Base-by-base conservation (phyloP, 345 rosid genomes). In the Gossypium anomalum region DNA sequence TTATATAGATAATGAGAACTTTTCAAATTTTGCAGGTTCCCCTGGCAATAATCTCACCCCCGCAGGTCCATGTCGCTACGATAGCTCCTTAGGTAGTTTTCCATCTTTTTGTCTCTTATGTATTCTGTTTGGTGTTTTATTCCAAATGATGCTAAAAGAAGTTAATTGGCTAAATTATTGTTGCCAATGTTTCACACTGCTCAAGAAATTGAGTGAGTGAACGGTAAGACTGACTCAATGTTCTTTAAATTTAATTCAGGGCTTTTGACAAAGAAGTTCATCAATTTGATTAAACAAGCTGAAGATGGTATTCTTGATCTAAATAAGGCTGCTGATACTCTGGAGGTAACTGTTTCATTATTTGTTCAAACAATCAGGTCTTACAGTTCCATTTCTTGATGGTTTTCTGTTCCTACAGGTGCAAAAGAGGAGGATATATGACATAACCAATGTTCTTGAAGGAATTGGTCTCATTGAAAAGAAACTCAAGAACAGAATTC, bases 401-500 rank as follows among this genome's bases (percentile, higher is more conserved):
- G 77, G 69, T 76, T 69, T 78, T 68, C 75, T 75, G 45, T 65
- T 64, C 25, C 65, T 49, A 25, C 83, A 94, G 98, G 99, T 95
- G 76, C 98, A 95, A 91, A 95, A 95, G 83, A 87, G 99, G 81
- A 86, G 99, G 77, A 91, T 95, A 82, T 95, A 95, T 75, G 99
- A 95, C 81, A 95, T 95, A 77, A 95, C 98, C 79, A 95, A 93
- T 88, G 99, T 95, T 73, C 85, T 95, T 61, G 99, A 93, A 90
- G 99, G 99, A 72, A 93, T 93, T 87, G 98, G 98, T 83, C 92
- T 95, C 47, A 95, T 95, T 76, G 98, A 95, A 85, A 95, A 95
- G 91, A 92, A 92, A 79, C 90, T 91, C 77, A 95, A 95, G 85
- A 95, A 95, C 79, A 90, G 91, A 81, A 93, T 95, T 82, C 97